Evolutionary conservation across 345 rosid species (phyloP).

Genomic region (Euclidium syriacum): DNA sequence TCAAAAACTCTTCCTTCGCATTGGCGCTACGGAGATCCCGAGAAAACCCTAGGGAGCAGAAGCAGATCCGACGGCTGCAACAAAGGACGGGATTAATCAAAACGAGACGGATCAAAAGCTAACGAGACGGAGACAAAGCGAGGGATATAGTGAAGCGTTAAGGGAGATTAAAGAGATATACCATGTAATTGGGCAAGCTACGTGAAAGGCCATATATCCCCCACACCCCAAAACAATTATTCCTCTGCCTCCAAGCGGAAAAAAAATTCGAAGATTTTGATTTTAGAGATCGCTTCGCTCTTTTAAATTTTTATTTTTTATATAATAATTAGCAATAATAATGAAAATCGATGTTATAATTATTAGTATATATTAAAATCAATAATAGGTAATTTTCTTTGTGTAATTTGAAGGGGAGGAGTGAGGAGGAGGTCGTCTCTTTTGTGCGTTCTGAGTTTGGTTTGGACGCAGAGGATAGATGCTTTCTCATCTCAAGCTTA

Average conservation of each 20-base stretch:
- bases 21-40: slow-evolving; percentile 44
- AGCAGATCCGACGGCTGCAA: slow-evolving; percentile 88
- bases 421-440: slow-evolving; percentile 1
- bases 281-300: slow-evolving; percentile 21
- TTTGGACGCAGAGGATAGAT: slow-evolving; percentile 3
- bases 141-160: slow-evolving; percentile 3
- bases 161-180: slow-evolving; percentile 2
- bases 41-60: slow-evolving; percentile 91
- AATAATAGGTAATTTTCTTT: neutral
- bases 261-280: slow-evolving; percentile 7
- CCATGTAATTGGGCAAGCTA: slow-evolving; percentile 98
- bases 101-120: neutral
- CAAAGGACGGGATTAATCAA: neutral
- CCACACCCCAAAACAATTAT: neutral
- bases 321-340: neutral
- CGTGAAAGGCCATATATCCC: slow-evolving; percentile 84
- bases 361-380: too few relatives aligned
- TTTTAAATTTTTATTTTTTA: neutral
- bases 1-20: slow-evolving; percentile 40
- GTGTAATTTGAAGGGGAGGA: neutral
- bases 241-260: slow-evolving; percentile 10
- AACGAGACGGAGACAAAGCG: neutral
- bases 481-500: slow-evolving; percentile 6
- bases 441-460: neutral
- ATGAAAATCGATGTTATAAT: neutral